Percentiles rank a stretch among this genome's conserved stretches.
Evolutionary conservation across 257 asterid genomes (phyloP).

Genomic region (Cynanchum wilfordii): DNA sequence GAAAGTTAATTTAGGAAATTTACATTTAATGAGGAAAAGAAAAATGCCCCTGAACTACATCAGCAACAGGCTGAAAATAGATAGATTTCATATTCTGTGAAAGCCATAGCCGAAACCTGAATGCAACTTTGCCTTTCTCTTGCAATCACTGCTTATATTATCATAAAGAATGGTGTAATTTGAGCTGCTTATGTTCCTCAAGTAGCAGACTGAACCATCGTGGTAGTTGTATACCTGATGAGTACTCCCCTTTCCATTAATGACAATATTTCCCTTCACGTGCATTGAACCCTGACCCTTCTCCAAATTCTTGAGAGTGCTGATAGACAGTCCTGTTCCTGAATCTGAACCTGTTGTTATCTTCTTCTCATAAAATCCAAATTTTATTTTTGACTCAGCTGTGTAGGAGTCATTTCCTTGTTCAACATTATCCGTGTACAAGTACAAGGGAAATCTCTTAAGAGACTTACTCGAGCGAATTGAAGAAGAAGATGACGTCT

Average conservation of each 20-base stretch:
- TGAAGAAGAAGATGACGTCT: conserved; percentile 24
- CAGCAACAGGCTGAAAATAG: background rate
- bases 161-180: conserved; percentile 56
- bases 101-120: background rate
- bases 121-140: background rate
- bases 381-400: conserved; percentile 49
- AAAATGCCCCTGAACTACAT: background rate
- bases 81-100: background rate
- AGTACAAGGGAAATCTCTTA: conserved; percentile 33
- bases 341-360: conserved; percentile 21
- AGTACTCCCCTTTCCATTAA: conserved; percentile 55
- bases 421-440: conserved; percentile 34
- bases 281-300: conserved; percentile 44
- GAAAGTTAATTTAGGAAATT: background rate
- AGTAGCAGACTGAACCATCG: conserved; percentile 42
- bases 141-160: conserved; percentile 37
- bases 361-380: conserved; percentile 45
- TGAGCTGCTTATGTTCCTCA: conserved; percentile 62
- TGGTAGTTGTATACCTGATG: conserved; percentile 42
- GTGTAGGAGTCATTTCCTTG: conserved; percentile 39
- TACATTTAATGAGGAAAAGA: background rate
- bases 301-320: conserved; percentile 48
- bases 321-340: conserved; percentile 29
- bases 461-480: conserved; percentile 19
- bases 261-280: conserved; percentile 46